Evolutionary conservation across 345 rosid species (phyloP).

Genomic region (Moricandia moricandioides): DNA sequence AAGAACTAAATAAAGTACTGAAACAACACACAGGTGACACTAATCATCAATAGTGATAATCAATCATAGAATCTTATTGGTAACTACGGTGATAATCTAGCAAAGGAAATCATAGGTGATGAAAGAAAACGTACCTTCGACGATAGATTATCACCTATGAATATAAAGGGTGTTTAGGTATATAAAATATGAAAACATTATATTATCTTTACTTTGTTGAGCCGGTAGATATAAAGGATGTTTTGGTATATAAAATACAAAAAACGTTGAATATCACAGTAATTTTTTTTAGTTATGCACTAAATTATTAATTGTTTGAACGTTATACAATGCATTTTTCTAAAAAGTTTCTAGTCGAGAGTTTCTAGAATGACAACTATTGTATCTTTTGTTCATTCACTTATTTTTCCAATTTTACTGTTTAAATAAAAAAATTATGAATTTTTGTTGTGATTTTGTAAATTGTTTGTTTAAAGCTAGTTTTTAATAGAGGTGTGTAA

Average conservation of each 20-base stretch:
- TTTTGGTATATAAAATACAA: background rate
- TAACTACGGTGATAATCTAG: background rate
- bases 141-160: too few relatives aligned
- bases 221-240: background rate
- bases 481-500: background rate
- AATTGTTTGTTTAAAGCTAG: background rate
- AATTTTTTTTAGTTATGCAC: background rate
- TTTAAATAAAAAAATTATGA: background rate
- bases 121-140: background rate
- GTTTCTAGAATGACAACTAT: background rate
- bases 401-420: background rate
- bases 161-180: background rate
- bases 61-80: too few relatives aligned
- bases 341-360: background rate
- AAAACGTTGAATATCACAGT: background rate
- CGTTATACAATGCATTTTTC: background rate
- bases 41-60: too few relatives aligned
- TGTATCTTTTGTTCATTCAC: background rate
- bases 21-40: too few relatives aligned
- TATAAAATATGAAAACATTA: background rate
- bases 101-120: background rate
- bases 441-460: background rate
- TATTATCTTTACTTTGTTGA: too few relatives aligned
- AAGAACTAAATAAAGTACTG: too few relatives aligned
- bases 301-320: background rate